A percentile compares a stretch with the other conserved stretches of the same genome.
phyloP scores from a whole-genome alignment of 2,329 filamentous ascomycete species.

The Exophiala spinifera region DNA sequence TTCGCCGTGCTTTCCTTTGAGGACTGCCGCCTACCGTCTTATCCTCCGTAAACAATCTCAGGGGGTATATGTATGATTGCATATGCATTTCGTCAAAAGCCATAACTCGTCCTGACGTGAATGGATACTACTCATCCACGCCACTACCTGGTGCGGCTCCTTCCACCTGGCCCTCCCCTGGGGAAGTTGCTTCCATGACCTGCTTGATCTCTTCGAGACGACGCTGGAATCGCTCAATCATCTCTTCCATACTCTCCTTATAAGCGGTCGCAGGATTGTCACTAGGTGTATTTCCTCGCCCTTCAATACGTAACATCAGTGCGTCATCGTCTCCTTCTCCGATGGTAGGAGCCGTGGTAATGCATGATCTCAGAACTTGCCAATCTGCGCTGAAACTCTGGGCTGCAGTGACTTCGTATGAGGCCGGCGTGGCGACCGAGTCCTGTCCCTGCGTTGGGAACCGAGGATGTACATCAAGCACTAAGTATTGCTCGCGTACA shows the following conservation, averaged over 20 bases:
- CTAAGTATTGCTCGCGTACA: constrained; percentile 54
- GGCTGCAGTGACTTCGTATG: constrained; percentile 59
- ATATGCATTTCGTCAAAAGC: neutral
- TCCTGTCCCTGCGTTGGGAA: constrained; percentile 36
- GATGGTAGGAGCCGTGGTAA: constrained; percentile 62
- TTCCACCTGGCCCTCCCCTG: neutral
- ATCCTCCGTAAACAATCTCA: neutral
- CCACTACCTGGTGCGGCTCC: neutral
- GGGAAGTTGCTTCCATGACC: constrained; percentile 33
- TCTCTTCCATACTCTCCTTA: constrained; percentile 40
- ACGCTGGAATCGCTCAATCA: constrained; percentile 47
- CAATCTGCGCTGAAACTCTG: constrained; percentile 73
- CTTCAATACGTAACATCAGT: constrained; percentile 46
- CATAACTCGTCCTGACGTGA: neutral
- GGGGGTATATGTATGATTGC: neutral
- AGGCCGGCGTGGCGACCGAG: constrained; percentile 15
- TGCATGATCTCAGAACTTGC: constrained; percentile 57
- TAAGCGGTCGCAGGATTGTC: constrained; percentile 31
- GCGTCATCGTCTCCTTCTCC: constrained; percentile 55
- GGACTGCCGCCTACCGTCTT: neutral
- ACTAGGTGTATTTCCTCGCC: constrained; percentile 28
- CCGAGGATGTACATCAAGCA: constrained; percentile 52
- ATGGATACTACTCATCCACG: neutral
- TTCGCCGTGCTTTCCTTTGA: neutral
- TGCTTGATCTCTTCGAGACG: constrained; percentile 43